phyloP scores from a whole-genome alignment of 140 eudicot genomes.

The Stevia rebaudiana region DNA sequence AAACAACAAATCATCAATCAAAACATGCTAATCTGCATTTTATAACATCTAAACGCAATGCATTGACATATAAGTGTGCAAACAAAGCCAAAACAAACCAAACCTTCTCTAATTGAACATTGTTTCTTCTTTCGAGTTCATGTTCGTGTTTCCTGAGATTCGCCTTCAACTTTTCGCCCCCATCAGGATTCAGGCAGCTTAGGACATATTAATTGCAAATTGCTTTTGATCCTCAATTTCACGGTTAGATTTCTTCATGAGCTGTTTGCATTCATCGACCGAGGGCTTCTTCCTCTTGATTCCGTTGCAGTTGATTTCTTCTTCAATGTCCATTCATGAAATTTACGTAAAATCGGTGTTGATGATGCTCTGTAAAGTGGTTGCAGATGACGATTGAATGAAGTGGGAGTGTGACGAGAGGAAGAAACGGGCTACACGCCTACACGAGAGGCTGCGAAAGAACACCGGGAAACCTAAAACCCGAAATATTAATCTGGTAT shows the following conservation, averaged over 20 bases:
- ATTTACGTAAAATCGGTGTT: constrained; percentile 15
- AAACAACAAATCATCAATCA: constrained; percentile 6
- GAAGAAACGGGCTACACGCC: too few relatives aligned
- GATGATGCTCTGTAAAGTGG: not conserved
- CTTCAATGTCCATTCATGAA: constrained; percentile 24
- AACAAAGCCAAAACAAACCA: constrained; percentile 26
- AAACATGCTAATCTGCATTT: not conserved
- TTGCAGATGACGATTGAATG: not conserved
- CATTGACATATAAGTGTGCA: not conserved
- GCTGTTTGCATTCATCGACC: constrained; percentile 8
- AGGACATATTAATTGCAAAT: not conserved
- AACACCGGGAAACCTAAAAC: too few relatives aligned
- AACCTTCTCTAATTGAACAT: constrained; percentile 24
- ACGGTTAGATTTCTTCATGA: constrained; percentile 13
- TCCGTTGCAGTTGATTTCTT: constrained; percentile 12
- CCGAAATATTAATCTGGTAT: too few relatives aligned
- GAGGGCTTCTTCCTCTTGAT: constrained; percentile 19
- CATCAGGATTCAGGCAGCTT: constrained; percentile 39
- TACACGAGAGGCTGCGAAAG: too few relatives aligned
- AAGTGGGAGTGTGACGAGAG: too few relatives aligned
- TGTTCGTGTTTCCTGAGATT: constrained; percentile 7
- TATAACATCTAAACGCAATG: not conserved
- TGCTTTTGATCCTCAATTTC: constrained; percentile 15
- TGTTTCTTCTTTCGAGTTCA: constrained; percentile 28
- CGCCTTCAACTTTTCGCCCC: constrained; percentile 31